Evolutionary conservation across 1,139 yeast species (phyloP), one percentile per base, ranked within the genome.

Genomic region (Blastobotrys indianensis): DNA sequence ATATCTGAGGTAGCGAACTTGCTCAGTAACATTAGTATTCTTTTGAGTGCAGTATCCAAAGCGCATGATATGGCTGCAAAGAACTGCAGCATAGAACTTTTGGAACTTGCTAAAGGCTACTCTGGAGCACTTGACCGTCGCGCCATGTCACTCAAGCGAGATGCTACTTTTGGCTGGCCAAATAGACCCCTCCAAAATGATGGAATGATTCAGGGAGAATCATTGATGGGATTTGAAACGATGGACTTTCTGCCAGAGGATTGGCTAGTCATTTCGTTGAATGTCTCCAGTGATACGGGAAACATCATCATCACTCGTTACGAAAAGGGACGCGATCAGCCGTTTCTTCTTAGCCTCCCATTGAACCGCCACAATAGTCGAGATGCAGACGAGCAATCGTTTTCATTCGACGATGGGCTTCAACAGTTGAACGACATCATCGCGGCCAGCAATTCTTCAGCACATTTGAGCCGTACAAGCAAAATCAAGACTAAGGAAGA

Each of bases 261-360:
- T 29, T 85, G 92, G 85, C 63, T 74, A 11, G 74, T 81, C 0
- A 66, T 86, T 1, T 72, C 84, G 0, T 62, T 88, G 23, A 90
- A 82, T 56, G 61, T 79, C n/a, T 79, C 87, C 51, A 63, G 76
- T 0, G 59, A 70, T 7, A 73, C 80, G 5, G 84, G 80, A 0
- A 82, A 77, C 57, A 66, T 87, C 39, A 54, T 82, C 0, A 50
- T 86, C 2, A 66, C 84, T 3, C 75, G 76, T 51, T 63, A 70
- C 36, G 72, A 66, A 10, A 52, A 56, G 1, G 53, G 54, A 8
- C 51, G 54, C 16, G 48, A 53, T n/a, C 45, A 36, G 15, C 82
- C 84, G 5, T 63, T 74, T n/a, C 68, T 74, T 47, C 47, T 84
- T 6, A 73, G 81, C 40, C 61, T 87, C 30, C 90, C 95, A 0